Evolutionary conservation across 305 asterid genomes (phyloP).

Genomic region (Fraxinus sp.): DNA sequence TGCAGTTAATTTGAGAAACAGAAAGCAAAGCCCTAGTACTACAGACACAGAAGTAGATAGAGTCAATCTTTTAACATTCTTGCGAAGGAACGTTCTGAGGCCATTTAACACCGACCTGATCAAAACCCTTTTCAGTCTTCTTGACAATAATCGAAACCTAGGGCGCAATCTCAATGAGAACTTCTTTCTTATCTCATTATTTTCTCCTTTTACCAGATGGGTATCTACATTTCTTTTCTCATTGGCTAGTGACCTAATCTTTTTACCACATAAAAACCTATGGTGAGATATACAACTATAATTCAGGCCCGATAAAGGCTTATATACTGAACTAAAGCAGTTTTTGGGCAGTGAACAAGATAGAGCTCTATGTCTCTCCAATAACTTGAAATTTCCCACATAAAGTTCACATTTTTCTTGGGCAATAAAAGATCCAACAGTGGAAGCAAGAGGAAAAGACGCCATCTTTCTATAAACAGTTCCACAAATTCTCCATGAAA

Average conservation of each 20-base stretch:
- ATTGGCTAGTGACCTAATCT: constrained; percentile 41
- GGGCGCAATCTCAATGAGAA: constrained; percentile 65
- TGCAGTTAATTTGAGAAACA: constrained; percentile 76
- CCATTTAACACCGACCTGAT: constrained; percentile 51
- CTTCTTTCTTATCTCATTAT: constrained; percentile 40
- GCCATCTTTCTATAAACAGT: constrained; percentile 47
- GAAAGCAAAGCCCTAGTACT: constrained; percentile 66
- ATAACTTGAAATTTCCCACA: constrained; percentile 38
- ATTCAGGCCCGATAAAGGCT: constrained; percentile 42
- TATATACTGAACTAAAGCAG: constrained; percentile 33
- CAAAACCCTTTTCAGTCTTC: constrained; percentile 53
- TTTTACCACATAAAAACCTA: constrained; percentile 44
- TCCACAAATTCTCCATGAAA: constrained; percentile 38
- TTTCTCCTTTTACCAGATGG: constrained; percentile 37
- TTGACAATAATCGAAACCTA: constrained; percentile 50
- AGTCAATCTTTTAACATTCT: constrained; percentile 59
- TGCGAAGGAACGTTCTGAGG: constrained; percentile 49
- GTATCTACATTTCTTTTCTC: constrained; percentile 42
- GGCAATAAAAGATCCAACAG: constrained; percentile 40
- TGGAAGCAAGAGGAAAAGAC: constrained; percentile 66
- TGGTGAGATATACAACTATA: constrained; percentile 32
- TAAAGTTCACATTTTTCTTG: constrained; percentile 41
- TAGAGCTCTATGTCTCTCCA: constrained; percentile 26
- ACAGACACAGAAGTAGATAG: constrained; percentile 56
- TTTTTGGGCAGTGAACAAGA: constrained; percentile 38